Percentiles rank a stretch among this genome's conserved stretches.
These are phyloP conservation scores for Cyathus striatus DNA, from an alignment of 768 basidiomycete species.

Conservation along the genomic window DNA sequence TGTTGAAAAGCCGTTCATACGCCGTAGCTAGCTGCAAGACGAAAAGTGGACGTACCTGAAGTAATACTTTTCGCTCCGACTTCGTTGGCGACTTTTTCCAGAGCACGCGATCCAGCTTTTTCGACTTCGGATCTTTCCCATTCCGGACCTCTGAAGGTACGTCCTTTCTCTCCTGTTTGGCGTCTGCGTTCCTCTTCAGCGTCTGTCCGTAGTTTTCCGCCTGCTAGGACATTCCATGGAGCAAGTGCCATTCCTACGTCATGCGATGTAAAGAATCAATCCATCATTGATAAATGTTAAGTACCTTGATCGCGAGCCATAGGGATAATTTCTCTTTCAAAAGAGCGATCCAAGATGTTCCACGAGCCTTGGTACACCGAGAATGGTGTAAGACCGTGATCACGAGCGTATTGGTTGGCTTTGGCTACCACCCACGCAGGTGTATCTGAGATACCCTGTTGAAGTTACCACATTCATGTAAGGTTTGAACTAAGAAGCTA, in stretches of 20 bases:
- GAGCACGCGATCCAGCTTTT: conserved; percentile 31
- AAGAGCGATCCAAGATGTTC: conserved; percentile 7
- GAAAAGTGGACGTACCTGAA: conserved; percentile 23
- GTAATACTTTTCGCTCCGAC: conserved; percentile 42
- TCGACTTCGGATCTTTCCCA: conserved; percentile 46
- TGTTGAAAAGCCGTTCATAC: no score
- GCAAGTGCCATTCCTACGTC: conserved; percentile 6
- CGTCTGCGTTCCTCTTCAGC: conserved; percentile 35
- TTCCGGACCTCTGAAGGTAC: conserved; percentile 14
- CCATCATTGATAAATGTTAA: conserved; percentile 5
- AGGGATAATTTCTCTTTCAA: conserved; percentile 10
- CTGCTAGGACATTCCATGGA: no score
- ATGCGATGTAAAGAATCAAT: background rate
- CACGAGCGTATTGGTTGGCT: conserved; percentile 10
- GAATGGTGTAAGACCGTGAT: conserved; percentile 8
- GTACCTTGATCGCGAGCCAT: conserved; percentile 21
- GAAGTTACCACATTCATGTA: background rate
- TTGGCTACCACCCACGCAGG: conserved; percentile 8
- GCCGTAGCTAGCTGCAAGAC: background rate
- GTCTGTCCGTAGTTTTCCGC: conserved; percentile 48
- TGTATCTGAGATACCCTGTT: conserved; percentile 6
- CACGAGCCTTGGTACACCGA: conserved; percentile 9
- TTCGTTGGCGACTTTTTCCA: conserved; percentile 46
- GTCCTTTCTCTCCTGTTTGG: no score
- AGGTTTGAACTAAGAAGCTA: background rate